A percentile compares a stretch with the other conserved stretches of the same genome.
These are phyloP conservation scores for Cryphonectria parasitica DNA, from an alignment of 2,329 filamentous ascomycete genomes.

Conservation along the genomic window DNA sequence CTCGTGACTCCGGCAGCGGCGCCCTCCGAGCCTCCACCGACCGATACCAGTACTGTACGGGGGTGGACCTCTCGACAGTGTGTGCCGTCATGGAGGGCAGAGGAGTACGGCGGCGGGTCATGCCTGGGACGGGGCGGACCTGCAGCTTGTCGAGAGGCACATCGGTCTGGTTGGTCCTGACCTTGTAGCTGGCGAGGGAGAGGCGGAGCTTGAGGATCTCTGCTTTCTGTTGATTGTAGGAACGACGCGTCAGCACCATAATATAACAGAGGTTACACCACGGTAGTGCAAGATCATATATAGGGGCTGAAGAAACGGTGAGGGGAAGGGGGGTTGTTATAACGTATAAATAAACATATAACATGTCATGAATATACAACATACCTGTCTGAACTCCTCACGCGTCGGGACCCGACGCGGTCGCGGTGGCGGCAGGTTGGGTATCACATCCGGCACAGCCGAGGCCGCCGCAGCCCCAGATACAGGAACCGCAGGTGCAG, in stretches of 20 bases:
- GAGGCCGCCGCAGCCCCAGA: conserved; percentile 13
- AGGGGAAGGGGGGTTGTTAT: too few relatives aligned
- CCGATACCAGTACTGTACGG: conserved; percentile 29
- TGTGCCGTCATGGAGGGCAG: conserved; percentile 29
- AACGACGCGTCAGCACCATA: conserved; percentile 11
- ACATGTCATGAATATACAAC: conserved; percentile 22
- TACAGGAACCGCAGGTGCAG: conserved; percentile 5
- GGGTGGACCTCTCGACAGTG: conserved; percentile 27
- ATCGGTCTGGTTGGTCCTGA: conserved; percentile 71
- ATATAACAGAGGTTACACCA: not conserved
- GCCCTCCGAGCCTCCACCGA: conserved; percentile 13
- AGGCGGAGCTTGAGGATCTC: conserved; percentile 71
- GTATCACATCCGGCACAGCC: conserved; percentile 9
- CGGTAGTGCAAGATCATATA: not conserved
- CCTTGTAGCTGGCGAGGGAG: conserved; percentile 73
- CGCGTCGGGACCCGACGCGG: conserved; percentile 46
- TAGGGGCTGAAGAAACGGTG: too few relatives aligned
- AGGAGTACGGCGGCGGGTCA: conserved; percentile 25
- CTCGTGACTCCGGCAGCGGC: conserved; percentile 3
- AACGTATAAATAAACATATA: not conserved
- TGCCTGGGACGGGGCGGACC: conserved; percentile 39
- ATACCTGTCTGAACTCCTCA: conserved; percentile 57
- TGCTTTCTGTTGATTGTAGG: conserved; percentile 53
- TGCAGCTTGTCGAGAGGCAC: conserved; percentile 67
- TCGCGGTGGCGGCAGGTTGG: conserved; percentile 29